Evolutionary conservation across 2,329 filamentous ascomycete genomes (phyloP).

Genomic region (Cladophialophora bantiana): DNA sequence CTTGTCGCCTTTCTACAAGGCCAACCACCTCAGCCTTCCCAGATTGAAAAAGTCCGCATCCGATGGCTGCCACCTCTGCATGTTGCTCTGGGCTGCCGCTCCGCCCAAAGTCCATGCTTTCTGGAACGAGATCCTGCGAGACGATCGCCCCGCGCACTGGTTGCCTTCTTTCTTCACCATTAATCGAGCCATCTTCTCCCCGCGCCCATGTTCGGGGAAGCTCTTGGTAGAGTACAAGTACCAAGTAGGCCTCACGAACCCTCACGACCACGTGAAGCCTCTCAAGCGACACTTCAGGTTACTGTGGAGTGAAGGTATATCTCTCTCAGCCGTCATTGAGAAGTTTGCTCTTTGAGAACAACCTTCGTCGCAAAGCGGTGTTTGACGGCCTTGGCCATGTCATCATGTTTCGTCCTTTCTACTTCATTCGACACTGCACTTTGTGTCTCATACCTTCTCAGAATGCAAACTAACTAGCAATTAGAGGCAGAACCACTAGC

Average conservation of each 20-base stretch:
- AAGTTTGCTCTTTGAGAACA: not conserved
- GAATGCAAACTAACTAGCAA: not conserved
- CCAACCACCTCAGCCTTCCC: slow-evolving; percentile 7
- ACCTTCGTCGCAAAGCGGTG: not conserved
- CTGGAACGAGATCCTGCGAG: slow-evolving; percentile 6
- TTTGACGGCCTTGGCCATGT: not conserved
- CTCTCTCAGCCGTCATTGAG: not conserved
- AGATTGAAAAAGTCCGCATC: slow-evolving; percentile 4
- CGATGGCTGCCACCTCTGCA: slow-evolving; percentile 7
- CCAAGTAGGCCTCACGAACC: not conserved
- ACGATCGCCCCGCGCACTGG: slow-evolving; percentile 13
- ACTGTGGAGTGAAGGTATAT: not conserved
- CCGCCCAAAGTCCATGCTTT: slow-evolving; percentile 7
- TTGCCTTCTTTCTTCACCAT: slow-evolving; percentile 5
- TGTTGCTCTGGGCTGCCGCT: slow-evolving; percentile 7
- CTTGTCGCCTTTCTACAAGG: slow-evolving; percentile 16
- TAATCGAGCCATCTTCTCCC: slow-evolving; percentile 5
- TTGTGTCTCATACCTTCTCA: not conserved
- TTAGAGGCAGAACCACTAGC: not conserved
- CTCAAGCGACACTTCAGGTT: slow-evolving; percentile 9
- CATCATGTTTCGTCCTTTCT: not conserved
- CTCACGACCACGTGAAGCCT: slow-evolving; percentile 3
- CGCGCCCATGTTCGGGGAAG: not conserved
- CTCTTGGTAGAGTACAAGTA: slow-evolving; percentile 15
- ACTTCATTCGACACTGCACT: not conserved